These are phyloP conservation scores for Sugiyamaella sp. DNA, from an alignment of 1,139 yeast species.

Conservation along the genomic window DNA sequence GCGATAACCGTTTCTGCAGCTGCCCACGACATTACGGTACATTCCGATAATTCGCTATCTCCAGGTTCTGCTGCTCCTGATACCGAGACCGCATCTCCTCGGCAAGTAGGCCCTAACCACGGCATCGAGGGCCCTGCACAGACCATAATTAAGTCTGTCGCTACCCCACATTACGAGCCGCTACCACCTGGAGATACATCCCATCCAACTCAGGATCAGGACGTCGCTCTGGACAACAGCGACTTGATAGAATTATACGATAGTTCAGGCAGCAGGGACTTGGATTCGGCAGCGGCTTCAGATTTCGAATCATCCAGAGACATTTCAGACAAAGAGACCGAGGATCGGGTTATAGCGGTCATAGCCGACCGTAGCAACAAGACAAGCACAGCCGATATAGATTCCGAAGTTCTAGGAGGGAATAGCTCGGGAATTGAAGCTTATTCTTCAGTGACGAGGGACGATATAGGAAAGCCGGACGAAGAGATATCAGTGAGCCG, in stretches of 20 bases:
- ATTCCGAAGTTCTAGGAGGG: no score
- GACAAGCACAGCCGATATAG: not conserved
- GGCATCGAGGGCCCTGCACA: not conserved
- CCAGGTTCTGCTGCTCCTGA: slow-evolving; percentile 5
- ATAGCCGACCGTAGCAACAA: not conserved
- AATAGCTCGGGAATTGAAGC: no score
- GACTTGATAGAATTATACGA: slow-evolving; percentile 11
- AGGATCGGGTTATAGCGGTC: no score
- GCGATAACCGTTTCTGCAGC: not conserved
- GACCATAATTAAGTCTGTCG: not conserved
- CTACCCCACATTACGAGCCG: slow-evolving; percentile 11
- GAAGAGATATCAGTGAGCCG: no score
- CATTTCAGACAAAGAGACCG: not conserved
- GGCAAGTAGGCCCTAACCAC: slow-evolving; percentile 10
- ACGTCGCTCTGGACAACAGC: not conserved
- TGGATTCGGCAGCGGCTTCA: not conserved
- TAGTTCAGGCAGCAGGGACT: slow-evolving; percentile 1
- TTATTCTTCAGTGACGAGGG: no score
- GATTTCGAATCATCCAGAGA: not conserved
- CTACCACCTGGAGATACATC: not conserved
- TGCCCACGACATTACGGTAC: no score
- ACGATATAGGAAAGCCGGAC: no score
- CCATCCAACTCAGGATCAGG: not conserved
- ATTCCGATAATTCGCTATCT: no score
- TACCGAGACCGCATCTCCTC: slow-evolving; percentile 2